Percentiles rank a stretch among this genome's conserved stretches.
Conservation (phyloP, 1,284 basidiomycete species). For the Austroboletus rostrupii region DNA sequence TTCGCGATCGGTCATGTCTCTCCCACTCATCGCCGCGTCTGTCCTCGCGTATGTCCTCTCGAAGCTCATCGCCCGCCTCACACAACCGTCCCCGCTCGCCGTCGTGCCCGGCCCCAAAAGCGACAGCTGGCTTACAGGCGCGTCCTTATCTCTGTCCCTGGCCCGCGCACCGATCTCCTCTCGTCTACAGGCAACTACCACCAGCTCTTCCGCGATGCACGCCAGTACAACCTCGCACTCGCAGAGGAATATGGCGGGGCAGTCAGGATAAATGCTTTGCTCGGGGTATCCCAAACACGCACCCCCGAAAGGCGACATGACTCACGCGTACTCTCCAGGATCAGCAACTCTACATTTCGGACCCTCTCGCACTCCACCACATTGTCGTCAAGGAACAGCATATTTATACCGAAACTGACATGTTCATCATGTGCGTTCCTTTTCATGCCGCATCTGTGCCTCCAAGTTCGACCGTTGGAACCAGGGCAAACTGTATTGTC, state of each 20-base stretch:
- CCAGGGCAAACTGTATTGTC: slow-evolving; percentile 25
- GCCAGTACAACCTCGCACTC: slow-evolving; percentile 44
- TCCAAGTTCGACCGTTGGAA: slow-evolving; percentile 32
- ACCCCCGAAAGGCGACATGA: not conserved
- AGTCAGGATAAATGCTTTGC: slow-evolving; percentile 47
- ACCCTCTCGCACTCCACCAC: slow-evolving; percentile 44
- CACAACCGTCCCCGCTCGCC: slow-evolving; percentile 11
- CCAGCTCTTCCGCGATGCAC: slow-evolving; percentile 46
- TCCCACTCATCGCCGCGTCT: not conserved
- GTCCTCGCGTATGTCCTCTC: slow-evolving; percentile 15
- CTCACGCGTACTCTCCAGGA: slow-evolving; percentile 27
- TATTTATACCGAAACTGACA: slow-evolving; percentile 47
- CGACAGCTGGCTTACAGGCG: slow-evolving; percentile 41
- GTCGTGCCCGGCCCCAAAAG: slow-evolving; percentile 21
- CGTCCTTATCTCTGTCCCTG: not conserved
- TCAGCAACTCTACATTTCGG: slow-evolving; percentile 44
- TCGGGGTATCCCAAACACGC: slow-evolving; percentile 37
- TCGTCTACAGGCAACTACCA: slow-evolving; percentile 41
- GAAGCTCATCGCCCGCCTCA: slow-evolving; percentile 13
- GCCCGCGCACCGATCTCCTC: not conserved
- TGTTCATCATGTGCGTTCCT: slow-evolving; percentile 44
- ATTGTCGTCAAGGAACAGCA: slow-evolving; percentile 47
- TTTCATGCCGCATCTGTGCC: slow-evolving; percentile 3
- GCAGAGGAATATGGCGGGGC: slow-evolving; percentile 44
- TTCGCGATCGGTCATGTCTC: not conserved